Conservation (phyloP, 257 asterid species). For the Ligustrum vulgare region DNA sequence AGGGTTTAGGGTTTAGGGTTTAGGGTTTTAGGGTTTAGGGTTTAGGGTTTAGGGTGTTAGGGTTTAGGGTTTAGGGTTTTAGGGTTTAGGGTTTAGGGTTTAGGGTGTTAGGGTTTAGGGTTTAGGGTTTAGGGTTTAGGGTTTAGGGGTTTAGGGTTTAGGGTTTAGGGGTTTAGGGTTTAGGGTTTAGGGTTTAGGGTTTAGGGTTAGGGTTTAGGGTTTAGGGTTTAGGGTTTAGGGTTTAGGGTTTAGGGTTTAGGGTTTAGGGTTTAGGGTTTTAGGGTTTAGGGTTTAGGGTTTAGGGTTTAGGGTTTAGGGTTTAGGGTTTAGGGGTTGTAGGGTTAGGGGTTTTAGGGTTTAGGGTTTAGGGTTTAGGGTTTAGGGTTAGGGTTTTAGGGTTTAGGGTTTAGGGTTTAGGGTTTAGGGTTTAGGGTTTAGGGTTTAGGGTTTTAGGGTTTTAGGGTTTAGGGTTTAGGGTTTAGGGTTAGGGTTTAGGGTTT, state of each 20-base stretch:
- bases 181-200: slow-evolving; percentile 3
- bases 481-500: not conserved
- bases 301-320: slow-evolving; percentile 11
- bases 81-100: slow-evolving; percentile 5
- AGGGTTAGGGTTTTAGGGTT: not conserved
- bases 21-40: slow-evolving; percentile 17
- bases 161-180: slow-evolving; percentile 16
- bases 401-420: slow-evolving; percentile 1
- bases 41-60: slow-evolving; percentile 9
- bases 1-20: slow-evolving; percentile 17
- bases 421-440: slow-evolving; percentile 1
- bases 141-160: no score
- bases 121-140: slow-evolving; percentile 14
- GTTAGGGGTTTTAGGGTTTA: not conserved
- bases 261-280: no score
- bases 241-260: slow-evolving; percentile 7
- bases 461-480: not conserved
- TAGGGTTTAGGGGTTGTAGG: not conserved
- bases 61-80: no score
- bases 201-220: slow-evolving; percentile 12
- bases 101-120: slow-evolving; percentile 17
- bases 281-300: slow-evolving; percentile 21
- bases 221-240: slow-evolving; percentile 17
- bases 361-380: slow-evolving; percentile 1
- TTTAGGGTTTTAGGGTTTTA: not conserved